Evolutionary conservation across 805 yeast species (phyloP).

Genomic region (Tetrapisispora iriomotensis): DNA sequence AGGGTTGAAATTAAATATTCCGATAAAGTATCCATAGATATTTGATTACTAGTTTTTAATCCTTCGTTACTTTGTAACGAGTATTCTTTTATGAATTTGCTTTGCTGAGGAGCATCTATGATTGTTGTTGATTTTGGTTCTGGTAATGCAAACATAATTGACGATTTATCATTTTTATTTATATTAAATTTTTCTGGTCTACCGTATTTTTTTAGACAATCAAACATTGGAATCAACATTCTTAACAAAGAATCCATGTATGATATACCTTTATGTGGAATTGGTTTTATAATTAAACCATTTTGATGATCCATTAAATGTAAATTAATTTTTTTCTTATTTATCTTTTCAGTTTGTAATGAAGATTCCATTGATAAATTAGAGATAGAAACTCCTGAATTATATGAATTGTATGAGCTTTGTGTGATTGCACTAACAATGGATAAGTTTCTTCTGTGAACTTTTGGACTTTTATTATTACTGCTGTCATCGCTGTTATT

Average conservation of each 20-base stretch:
- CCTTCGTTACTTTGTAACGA: neutral
- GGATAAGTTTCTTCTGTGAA: slow-evolving; percentile 1
- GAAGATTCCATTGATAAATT: slow-evolving; percentile 1
- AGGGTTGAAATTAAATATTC: neutral
- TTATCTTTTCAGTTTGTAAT: neutral
- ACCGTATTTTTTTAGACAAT: slow-evolving; percentile 61
- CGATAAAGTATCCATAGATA: neutral
- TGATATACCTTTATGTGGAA: slow-evolving; percentile 56
- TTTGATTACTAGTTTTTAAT: neutral
- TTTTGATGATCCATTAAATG: slow-evolving; percentile 2
- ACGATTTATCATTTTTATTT: slow-evolving; percentile 39
- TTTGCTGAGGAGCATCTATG: neutral
- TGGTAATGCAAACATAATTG: slow-evolving; percentile 63
- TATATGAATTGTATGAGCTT: neutral
- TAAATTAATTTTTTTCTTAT: slow-evolving; percentile 1
- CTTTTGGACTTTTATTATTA: neutral
- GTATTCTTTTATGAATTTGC: neutral
- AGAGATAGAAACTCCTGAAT: neutral
- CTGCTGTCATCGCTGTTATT: too few species aligned
- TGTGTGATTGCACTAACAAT: slow-evolving; percentile 1
- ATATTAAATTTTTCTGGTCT: slow-evolving; percentile 53
- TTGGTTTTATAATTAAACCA: slow-evolving; percentile 47
- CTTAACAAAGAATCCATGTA: slow-evolving; percentile 62
- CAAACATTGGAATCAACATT: slow-evolving; percentile 54
- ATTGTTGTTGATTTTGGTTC: slow-evolving; percentile 36